Base-by-base conservation (phyloP, 2,329 filamentous ascomycete species). In the Apiospora pterosperma region DNA sequence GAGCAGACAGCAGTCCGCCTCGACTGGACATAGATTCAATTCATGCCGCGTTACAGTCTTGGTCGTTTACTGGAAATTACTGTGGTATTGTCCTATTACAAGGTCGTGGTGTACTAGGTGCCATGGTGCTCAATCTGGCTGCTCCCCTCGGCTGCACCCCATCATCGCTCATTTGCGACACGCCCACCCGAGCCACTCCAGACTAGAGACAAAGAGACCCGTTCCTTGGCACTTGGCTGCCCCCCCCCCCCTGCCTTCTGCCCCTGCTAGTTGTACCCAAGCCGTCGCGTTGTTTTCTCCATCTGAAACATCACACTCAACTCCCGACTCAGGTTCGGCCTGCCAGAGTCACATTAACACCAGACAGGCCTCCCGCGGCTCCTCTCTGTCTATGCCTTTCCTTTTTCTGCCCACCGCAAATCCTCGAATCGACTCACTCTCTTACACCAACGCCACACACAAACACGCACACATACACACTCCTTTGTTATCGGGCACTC, bases 181-280 rank as follows among this genome's bases (percentile, higher is more conserved):
- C 34, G 25, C 12, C 48, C 48, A 55, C 48, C 48, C 48, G 28
- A 28, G 44, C n/a, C n/a, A n/a, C n/a, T 55, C 48, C 48, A 55
- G 48, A 55, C 16, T 28, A 55, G 48, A 28, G n/a, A 55, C 48
- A 55, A 55, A 28, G n/a, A 55, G 25, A 55, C 31, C 48, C 48
- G 48, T 55, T 55, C 48, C 48, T 55, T 55, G 48, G 28, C 48
- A n/a, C n/a, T n/a, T n/a, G n/a, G n/a, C n/a, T n/a, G n/a, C n/a
- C n/a, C n/a, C n/a, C n/a, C n/a, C n/a, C n/a, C n/a, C n/a, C n/a
- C n/a, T n/a, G n/a, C n/a, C n/a, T n/a, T n/a, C n/a, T n/a, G n/a
- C n/a, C n/a, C n/a, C n/a, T n/a, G n/a, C n/a, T n/a, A n/a, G n/a
- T n/a, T n/a, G n/a, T n/a, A n/a, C n/a, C n/a, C n/a, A n/a, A n/a